Base-by-base conservation (phyloP, 1,139 yeast genomes). In the Pichia sp. region DNA sequence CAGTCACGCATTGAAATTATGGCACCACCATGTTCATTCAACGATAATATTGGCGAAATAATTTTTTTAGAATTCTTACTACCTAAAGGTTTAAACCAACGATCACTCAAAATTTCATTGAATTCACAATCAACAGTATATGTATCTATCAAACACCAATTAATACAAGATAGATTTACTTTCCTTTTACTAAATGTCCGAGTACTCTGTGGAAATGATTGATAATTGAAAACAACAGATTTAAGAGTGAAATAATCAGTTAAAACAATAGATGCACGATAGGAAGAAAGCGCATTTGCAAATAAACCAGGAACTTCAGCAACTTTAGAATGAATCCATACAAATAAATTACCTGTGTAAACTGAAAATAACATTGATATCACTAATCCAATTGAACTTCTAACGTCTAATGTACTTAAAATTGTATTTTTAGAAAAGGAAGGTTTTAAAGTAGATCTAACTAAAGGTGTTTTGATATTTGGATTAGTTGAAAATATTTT, bases 1-100 rank as follows among this genome's bases (percentile, higher is more conserved):
- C 96, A 89, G 59, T 91, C 99, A 50, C 95, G 71, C 72, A 88
- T 74, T 0, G 96, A 79, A 16, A 91, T 80, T 5, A 89, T 91
- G 79, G 91, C 86, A 3, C 99, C 99, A 26, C 98, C 98, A 56
- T 88, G 94, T 56, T 91, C 98, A 50, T 87, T 78, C 40, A 91
- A 65, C 0, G 96, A 85, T 35, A 93, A 68, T 72, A 93, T 76
- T 0, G 99, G 99, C 1, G 95, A 82, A 22, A 89, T 80, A 3
- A 89, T 86, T 45, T 79, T 78, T 32, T 83, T 74, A 0, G 95
- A 83, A 40, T 76, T 76, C 42, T 69, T 74, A 56, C 95, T 88
- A 0, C 98, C 98, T 44, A 91, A 64, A 3, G 97, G 97, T 48
- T 82, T 76, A 42, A 91, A 69, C 85, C 95, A 91, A 48, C 97